Evolutionary conservation across 305 asterid genomes (phyloP), one percentile per base, ranked within the genome.

Genomic region (Solanum hybrid): DNA sequence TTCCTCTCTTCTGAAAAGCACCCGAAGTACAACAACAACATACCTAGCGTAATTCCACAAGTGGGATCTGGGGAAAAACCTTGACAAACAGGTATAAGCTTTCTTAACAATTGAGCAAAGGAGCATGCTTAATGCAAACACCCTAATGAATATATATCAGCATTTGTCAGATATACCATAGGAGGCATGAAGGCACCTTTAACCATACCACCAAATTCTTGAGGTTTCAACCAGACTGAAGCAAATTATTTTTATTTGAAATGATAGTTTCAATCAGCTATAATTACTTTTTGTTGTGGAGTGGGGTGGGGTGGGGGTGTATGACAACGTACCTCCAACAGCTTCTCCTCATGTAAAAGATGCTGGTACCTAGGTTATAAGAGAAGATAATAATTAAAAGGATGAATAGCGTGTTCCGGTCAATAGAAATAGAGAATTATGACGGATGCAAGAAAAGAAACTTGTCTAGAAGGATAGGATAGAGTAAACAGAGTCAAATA

Each of bases 311-410:
- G 82, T 10, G 41, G 84, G 51, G 84, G 15, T 10, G 3, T 3
- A 14, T 37, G 78, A 57, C 37, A 41, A 12, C 39, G 36, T 91
- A 97, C 99, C 99, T 97, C 99, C 94, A 96, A 92, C 84, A 97
- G 97, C 95, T 94, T 96, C 90, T 97, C 99, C 89, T 97, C 97
- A 80, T 94, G 96, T 72, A 96, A 90, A 92, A 96, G 95, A 91
- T 96, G 96, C 92, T 96, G 97, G 13, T 94, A 97, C 96, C 99
- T 97, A 85, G 91, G 77, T 77, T 84, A 17, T 85, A 82, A 88
- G 22, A 87, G 10, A 10, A 33, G 41, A 32, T 29, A 79, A 85
- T 91, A 31, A 73, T 41, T 57, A 84, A 10, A 83, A 41, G 73
- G 37, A 83, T 41, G 73, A 10, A 83, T 45, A 41, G 14, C 5